Evolutionary conservation across 805 yeast genomes (phyloP), one percentile per base, ranked within the genome.

Genomic region (Lachancea mirantina): DNA sequence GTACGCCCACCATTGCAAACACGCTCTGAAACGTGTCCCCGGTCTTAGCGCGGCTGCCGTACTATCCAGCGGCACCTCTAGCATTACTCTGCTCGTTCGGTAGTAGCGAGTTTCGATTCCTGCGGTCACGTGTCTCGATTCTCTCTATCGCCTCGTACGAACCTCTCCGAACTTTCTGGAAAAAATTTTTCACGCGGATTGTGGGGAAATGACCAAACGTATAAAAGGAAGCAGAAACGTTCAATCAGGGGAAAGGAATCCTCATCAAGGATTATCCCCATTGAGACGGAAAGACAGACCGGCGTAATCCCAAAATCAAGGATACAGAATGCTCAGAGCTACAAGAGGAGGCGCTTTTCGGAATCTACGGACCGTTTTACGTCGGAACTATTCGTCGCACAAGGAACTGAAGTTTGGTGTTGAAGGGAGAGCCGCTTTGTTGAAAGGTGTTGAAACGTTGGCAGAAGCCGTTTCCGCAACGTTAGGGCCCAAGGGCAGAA

Each of bases 391-490:
- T 45, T 51, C 64, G 31, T 52, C 68, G 48, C 95, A 88, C 76
- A 92, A 92, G 67, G 96, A 89, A 60, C 73, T 89, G 57, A 85
- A 83, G 66, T 92, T 92, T 57, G 96, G 97, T 40, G 95, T 89
- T 41, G 96, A 88, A 59, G 97, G 96, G 49, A 78, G 98, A 64
- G 95, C 96, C 30, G 85, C 97, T 25, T 68, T 89, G 13, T 68
- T 92, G 49, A 82, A 75, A 56, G 98, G 98, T 65, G 97, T 94
- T 36, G 92, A 87, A 56, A 79, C 85, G 32, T 74, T 89, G 49
- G 96, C 96, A 31, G 88, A 84, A 55, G 97, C 98, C 14, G 98
- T 89, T 30, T 78, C 95, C 22, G 94, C 94, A 33, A 92, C 98
- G 23, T 70, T 89, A 41, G 98, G 98, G 33, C 98, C 98, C 52